A percentile compares a stretch with the other conserved stretches of the same genome.
Conservation (phyloP, 352 stramenopile genomes). For the Pythium graminicola region DNA sequence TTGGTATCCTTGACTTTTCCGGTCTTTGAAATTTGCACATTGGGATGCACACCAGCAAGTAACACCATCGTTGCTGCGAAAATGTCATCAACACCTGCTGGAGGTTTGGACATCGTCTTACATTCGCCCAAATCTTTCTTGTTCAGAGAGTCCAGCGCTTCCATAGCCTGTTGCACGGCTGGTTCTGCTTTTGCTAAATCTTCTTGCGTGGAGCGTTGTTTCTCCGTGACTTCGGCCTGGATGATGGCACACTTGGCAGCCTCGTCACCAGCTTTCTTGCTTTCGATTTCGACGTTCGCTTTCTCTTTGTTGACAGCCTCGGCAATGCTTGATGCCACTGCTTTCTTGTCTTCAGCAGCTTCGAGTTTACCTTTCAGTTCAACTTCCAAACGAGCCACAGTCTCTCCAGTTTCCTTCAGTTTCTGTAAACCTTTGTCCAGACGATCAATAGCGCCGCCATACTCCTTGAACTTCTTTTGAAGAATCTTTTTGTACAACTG, state of each 20-base stretch:
- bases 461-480: slow-evolving; percentile 97
- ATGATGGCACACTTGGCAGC: slow-evolving; percentile 96
- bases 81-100: slow-evolving; percentile 92
- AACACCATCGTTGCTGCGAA: slow-evolving; percentile 92
- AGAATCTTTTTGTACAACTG: slow-evolving; percentile 98
- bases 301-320: slow-evolving; percentile 92
- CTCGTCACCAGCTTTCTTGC: slow-evolving; percentile 93
- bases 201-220: slow-evolving; percentile 81
- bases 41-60: slow-evolving; percentile 92
- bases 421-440: slow-evolving; percentile 95
- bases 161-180: slow-evolving; percentile 93
- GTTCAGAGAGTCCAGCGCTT: slow-evolving; percentile 93
- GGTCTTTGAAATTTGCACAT: slow-evolving; percentile 90
- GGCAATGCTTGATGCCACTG: slow-evolving; percentile 92
- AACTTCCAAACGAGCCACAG: slow-evolving; percentile 94
- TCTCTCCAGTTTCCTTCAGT: slow-evolving; percentile 92
- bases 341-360: slow-evolving; percentile 95
- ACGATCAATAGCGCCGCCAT: slow-evolving; percentile 97
- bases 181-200: slow-evolving; percentile 94
- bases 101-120: slow-evolving; percentile 95
- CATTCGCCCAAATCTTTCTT: slow-evolving; percentile 96
- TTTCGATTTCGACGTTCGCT: slow-evolving; percentile 88
- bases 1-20: slow-evolving; percentile 95
- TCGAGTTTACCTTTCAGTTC: slow-evolving; percentile 94
- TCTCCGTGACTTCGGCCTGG: slow-evolving; percentile 90